Evolutionary conservation across 176 grass and related monocot genomes (phyloP).

Genomic region (Hordeum marinum): DNA sequence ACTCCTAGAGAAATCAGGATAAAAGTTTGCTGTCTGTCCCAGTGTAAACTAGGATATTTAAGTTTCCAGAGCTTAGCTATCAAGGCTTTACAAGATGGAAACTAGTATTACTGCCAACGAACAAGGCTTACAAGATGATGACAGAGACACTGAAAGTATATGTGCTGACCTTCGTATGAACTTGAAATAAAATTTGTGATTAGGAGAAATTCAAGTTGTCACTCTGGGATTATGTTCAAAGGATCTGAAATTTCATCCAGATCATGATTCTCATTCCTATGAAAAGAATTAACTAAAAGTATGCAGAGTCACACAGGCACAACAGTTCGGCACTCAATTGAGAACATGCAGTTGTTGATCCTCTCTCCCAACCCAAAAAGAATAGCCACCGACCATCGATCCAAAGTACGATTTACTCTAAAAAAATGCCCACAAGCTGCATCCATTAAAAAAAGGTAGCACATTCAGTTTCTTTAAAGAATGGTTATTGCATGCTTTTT

Average conservation of each 20-base stretch:
- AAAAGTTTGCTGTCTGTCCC: neutral
- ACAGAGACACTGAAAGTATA: neutral
- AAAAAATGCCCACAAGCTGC: slow-evolving; percentile 1
- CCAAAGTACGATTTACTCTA: neutral
- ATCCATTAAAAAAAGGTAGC: neutral
- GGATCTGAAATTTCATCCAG: neutral
- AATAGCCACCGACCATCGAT: neutral
- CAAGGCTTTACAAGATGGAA: neutral
- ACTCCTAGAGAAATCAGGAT: slow-evolving; percentile 19
- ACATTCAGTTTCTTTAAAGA: neutral
- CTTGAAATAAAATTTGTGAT: neutral
- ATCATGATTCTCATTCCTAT: neutral
- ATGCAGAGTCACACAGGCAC: slow-evolving; percentile 1
- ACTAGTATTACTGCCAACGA: neutral
- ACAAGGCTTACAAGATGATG: slow-evolving; percentile 5
- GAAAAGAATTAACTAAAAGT: neutral
- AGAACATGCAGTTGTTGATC: neutral
- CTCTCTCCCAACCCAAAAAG: neutral
- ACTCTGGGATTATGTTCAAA: neutral
- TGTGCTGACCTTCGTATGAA: neutral
- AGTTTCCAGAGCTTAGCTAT: neutral
- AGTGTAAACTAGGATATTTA: neutral
- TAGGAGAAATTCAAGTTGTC: neutral
- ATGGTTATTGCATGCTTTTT: neutral
- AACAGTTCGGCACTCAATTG: neutral